Evolutionary conservation across 768 basidiomycete species (phyloP).

Genomic region (Psilocybe subaeruginosa): DNA sequence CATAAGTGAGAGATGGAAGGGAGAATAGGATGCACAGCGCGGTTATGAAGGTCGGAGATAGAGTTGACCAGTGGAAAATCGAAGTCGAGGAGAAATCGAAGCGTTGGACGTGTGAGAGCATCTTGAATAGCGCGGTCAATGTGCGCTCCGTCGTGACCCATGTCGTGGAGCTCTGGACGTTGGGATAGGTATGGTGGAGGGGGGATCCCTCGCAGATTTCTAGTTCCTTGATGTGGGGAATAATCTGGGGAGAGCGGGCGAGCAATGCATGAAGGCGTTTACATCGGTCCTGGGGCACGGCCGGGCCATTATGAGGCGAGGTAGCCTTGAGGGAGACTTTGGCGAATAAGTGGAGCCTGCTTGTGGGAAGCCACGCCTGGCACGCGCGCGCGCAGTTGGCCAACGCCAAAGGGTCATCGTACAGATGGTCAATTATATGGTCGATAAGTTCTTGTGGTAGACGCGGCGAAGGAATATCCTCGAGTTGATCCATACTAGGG

Average conservation of each 20-base stretch:
- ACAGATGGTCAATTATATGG: slow-evolving; percentile 47
- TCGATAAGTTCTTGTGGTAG: slow-evolving; percentile 53
- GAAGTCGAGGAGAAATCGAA: slow-evolving; percentile 41
- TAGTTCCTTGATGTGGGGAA: slow-evolving; percentile 36
- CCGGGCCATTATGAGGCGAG: slow-evolving; percentile 26
- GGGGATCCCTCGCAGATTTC: slow-evolving; percentile 43
- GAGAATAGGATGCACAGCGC: slow-evolving; percentile 39
- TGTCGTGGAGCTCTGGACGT: slow-evolving; percentile 31
- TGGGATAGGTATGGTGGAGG: slow-evolving; percentile 29
- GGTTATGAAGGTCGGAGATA: slow-evolving; percentile 35
- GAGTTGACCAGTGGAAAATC: slow-evolving; percentile 37
- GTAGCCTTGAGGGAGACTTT: slow-evolving; percentile 38
- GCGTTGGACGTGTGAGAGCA: slow-evolving; percentile 37
- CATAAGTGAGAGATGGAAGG: slow-evolving; percentile 35
- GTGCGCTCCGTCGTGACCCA: slow-evolving; percentile 43
- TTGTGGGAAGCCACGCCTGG: slow-evolving; percentile 41
- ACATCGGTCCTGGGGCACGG: slow-evolving; percentile 35
- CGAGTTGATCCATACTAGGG: slow-evolving; percentile 6
- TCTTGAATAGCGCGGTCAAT: slow-evolving; percentile 37
- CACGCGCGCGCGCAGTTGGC: slow-evolving; percentile 38
- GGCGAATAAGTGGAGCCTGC: slow-evolving; percentile 43
- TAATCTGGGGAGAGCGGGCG: slow-evolving; percentile 33
- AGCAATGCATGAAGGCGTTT: slow-evolving; percentile 38
- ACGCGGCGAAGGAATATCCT: slow-evolving; percentile 19
- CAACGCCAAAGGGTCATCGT: slow-evolving; percentile 35